Evolutionary conservation across 208 protist species (phyloP).

Genomic region (Acanthamoeba royreba): DNA sequence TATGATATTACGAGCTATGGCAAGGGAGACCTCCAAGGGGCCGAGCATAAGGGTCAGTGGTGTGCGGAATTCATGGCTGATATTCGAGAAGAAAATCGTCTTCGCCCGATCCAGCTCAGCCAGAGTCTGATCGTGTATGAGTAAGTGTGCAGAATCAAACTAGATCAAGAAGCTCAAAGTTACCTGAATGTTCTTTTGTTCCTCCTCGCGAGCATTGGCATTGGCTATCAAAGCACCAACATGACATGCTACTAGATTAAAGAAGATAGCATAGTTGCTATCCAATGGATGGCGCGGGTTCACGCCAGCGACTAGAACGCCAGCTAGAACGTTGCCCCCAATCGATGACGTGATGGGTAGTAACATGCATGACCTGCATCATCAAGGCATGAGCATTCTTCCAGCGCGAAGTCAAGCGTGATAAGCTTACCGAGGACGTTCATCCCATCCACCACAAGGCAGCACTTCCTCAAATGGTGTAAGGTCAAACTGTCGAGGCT

Average conservation of each 20-base stretch:
- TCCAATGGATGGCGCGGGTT: conserved; percentile 7
- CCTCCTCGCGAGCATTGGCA: neutral
- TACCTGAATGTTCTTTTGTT: neutral
- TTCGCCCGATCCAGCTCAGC: conserved; percentile 50
- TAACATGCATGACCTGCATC: neutral
- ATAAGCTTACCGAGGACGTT: neutral
- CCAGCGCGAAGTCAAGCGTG: neutral
- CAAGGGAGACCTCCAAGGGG: conserved; percentile 40
- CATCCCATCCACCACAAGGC: neutral
- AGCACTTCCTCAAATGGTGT: neutral
- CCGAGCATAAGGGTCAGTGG: conserved; percentile 63
- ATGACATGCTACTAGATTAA: neutral
- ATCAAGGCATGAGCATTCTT: too few species aligned
- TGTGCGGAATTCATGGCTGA: conserved; percentile 68
- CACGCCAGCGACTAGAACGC: conserved; percentile 22
- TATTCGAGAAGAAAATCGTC: conserved; percentile 55
- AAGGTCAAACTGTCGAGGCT: neutral
- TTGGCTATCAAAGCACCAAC: neutral
- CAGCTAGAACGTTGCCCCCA: neutral
- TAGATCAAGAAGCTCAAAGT: neutral
- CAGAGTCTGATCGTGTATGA: neutral
- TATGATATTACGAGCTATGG: neutral
- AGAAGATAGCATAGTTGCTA: conserved; percentile 25
- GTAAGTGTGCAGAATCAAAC: neutral
- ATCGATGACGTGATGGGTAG: neutral